A percentile compares a stretch with the other conserved stretches of the same genome.
Evolutionary conservation across 176 grass and related monocot genomes (phyloP).

Genomic region (Zea mays): DNA sequence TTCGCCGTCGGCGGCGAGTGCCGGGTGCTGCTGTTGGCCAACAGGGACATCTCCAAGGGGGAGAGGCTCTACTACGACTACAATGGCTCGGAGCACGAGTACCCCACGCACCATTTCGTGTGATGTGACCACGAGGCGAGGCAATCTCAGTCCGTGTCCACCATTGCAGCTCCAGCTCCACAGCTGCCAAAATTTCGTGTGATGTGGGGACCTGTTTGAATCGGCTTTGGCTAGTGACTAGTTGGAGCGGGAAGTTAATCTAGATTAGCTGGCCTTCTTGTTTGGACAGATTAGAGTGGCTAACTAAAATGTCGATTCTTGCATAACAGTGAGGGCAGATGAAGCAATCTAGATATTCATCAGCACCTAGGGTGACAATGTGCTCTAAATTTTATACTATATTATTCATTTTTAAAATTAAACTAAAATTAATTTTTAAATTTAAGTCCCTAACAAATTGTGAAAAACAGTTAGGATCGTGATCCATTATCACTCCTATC

Average conservation of each 20-base stretch:
- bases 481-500: too few species aligned
- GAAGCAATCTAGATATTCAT: neutral
- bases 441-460: too few species aligned
- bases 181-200: neutral
- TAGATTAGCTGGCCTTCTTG: neutral
- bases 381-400: too few species aligned
- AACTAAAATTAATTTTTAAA: too few species aligned
- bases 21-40: slow-evolving; percentile 75
- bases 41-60: slow-evolving; percentile 78
- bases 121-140: slow-evolving; percentile 18
- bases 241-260: neutral
- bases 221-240: neutral
- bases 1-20: slow-evolving; percentile 67
- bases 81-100: slow-evolving; percentile 85
- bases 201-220: neutral
- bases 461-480: too few species aligned
- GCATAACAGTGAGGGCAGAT: neutral
- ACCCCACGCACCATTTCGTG: slow-evolving; percentile 96
- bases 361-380: neutral
- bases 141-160: too few species aligned
- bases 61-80: slow-evolving; percentile 97
- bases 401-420: too few species aligned
- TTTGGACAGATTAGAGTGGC: neutral
- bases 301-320: neutral
- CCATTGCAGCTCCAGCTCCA: neutral